Evolutionary conservation across 192 early-diverging fungal genomes (phyloP).

Genomic region (Coemansia sp.): DNA sequence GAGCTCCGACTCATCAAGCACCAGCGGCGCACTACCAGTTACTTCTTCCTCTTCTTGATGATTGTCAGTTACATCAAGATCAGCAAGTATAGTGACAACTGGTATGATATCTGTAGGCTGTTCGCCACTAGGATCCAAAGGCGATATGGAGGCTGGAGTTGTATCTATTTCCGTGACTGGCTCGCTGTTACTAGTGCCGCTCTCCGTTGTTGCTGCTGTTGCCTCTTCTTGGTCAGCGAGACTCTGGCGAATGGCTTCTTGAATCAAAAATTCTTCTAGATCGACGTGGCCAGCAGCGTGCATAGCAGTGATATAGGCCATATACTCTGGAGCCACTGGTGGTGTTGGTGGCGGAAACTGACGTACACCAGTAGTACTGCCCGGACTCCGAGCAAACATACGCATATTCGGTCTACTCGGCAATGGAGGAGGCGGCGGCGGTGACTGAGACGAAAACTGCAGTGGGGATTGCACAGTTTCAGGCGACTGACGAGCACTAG

Average conservation of each 20-base stretch:
- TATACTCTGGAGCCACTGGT: slow-evolving; percentile 57
- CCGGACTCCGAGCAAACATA: background rate
- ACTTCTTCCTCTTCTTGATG: background rate
- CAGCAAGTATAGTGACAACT: background rate
- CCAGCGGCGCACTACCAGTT: slow-evolving; percentile 16
- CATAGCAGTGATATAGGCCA: slow-evolving; percentile 68
- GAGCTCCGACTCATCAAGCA: slow-evolving; percentile 32
- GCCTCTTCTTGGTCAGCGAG: slow-evolving; percentile 63
- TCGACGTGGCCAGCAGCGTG: slow-evolving; percentile 74
- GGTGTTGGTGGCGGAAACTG: background rate
- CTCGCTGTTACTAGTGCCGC: slow-evolving; percentile 7
- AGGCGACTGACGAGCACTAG: slow-evolving; percentile 22
- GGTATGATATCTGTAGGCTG: background rate
- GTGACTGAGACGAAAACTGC: background rate
- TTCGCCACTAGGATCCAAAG: background rate
- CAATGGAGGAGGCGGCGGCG: background rate
- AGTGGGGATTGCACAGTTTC: background rate
- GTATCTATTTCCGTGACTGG: background rate
- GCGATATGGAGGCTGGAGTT: background rate
- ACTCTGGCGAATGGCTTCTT: slow-evolving; percentile 87
- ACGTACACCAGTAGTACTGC: background rate
- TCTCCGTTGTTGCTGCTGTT: background rate
- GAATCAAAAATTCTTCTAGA: slow-evolving; percentile 89
- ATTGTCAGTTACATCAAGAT: background rate
- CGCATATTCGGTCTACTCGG: background rate